These are phyloP conservation scores for Ganoderma boninense DNA, from an alignment of 1,284 basidiomycete species.

Conservation along the genomic window DNA sequence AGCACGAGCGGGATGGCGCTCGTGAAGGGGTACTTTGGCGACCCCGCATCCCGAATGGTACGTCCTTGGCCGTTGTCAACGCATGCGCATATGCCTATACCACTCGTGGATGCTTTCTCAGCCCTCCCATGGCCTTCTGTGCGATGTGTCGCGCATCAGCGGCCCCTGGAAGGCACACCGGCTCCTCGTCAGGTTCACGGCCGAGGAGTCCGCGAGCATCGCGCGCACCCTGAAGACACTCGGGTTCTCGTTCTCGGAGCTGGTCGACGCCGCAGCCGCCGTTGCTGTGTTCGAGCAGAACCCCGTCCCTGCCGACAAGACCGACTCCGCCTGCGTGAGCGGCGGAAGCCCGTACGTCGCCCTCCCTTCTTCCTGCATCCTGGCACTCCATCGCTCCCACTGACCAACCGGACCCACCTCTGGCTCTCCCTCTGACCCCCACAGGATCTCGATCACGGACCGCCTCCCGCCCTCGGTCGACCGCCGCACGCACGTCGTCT, in stretches of 20 bases:
- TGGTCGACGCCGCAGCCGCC: neutral
- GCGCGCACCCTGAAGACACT: neutral
- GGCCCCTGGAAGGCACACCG: neutral
- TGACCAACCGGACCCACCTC: neutral
- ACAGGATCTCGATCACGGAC: neutral
- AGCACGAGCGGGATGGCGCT: slow-evolving; percentile 7
- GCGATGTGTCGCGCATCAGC: neutral
- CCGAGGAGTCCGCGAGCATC: neutral
- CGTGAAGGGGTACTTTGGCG: neutral
- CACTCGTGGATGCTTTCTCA: neutral
- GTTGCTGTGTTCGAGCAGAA: neutral
- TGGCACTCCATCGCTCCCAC: too few species aligned
- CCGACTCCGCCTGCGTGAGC: neutral
- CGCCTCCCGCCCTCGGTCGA: neutral
- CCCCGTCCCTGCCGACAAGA: neutral
- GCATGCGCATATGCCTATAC: neutral
- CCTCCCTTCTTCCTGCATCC: neutral
- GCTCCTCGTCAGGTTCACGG: neutral
- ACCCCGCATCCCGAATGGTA: neutral
- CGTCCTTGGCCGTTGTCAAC: neutral
- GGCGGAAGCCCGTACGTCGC: neutral
- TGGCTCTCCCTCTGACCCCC: too few species aligned
- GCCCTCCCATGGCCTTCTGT: neutral
- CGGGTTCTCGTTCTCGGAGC: slow-evolving; percentile 1
- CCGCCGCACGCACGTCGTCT: neutral